A percentile compares a stretch with the other conserved stretches of the same genome.
Evolutionary conservation across 208 protist genomes (phyloP).

Genomic region (Leishmania turanica): DNA sequence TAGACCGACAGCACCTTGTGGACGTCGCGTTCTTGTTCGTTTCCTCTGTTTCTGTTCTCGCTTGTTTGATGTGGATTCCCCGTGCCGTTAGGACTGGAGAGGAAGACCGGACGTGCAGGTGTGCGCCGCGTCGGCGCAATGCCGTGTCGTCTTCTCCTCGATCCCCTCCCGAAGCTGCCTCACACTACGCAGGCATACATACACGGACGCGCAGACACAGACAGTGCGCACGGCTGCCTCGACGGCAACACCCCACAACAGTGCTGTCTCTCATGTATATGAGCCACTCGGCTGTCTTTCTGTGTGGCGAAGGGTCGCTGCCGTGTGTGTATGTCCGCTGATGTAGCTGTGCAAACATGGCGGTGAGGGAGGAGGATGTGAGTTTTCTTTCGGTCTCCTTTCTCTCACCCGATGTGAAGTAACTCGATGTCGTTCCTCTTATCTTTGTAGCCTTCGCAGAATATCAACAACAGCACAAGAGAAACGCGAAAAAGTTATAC

Average conservation of each 20-base stretch:
- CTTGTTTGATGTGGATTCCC: not conserved
- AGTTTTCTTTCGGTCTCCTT: not conserved
- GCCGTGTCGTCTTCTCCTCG: not conserved
- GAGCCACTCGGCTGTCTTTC: not conserved
- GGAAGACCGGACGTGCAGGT: not conserved
- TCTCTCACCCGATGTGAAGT: not conserved
- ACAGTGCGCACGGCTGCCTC: not conserved
- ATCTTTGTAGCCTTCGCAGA: not conserved
- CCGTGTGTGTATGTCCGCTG: not conserved
- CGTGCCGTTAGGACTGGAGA: not conserved
- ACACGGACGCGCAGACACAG: not conserved
- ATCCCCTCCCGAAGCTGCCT: not conserved
- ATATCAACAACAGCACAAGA: not conserved
- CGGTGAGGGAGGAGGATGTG: not conserved
- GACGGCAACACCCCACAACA: not conserved
- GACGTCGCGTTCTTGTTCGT: not conserved
- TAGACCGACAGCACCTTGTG: not conserved
- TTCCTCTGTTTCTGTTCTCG: not conserved
- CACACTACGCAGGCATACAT: not conserved
- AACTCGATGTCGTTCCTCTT: not conserved
- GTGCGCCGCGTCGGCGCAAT: not conserved
- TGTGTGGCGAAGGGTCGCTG: not conserved
- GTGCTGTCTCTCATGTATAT: not conserved
- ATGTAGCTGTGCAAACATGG: not conserved
- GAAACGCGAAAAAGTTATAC: not conserved